phyloP scores from a whole-genome alignment of 495 filamentous ascomycete genomes.

The Entonaema liquescens region DNA sequence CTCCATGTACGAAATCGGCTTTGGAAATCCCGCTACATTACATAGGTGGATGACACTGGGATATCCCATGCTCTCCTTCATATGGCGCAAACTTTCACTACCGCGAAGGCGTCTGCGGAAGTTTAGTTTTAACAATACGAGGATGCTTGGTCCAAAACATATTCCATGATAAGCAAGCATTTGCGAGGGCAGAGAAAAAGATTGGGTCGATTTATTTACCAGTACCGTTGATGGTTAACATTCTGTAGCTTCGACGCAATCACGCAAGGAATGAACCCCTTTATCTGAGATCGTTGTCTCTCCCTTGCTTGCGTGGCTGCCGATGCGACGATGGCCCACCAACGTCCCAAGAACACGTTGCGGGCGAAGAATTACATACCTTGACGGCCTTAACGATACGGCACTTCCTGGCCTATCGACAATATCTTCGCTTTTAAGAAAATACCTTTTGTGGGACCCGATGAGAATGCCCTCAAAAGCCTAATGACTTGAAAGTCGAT shows the following conservation, averaged over 20 bases:
- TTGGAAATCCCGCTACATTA: background rate
- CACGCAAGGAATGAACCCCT: slow-evolving; percentile 37
- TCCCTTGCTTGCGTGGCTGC: slow-evolving; percentile 37
- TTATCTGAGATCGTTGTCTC: slow-evolving; percentile 34
- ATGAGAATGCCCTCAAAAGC: background rate
- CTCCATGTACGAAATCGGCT: slow-evolving; percentile 1
- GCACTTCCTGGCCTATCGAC: background rate
- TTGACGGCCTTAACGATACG: background rate
- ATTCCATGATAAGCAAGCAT: slow-evolving; percentile 1
- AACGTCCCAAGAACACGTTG: slow-evolving; percentile 26
- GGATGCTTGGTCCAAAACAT: background rate
- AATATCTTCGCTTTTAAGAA: background rate
- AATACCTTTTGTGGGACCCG: background rate
- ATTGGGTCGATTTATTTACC: slow-evolving; percentile 13
- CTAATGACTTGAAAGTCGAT: background rate
- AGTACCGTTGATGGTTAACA: background rate
- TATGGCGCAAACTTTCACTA: slow-evolving; percentile 8
- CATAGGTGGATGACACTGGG: background rate
- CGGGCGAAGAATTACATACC: background rate
- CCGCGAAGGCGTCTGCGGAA: too few relatives aligned
- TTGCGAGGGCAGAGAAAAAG: background rate
- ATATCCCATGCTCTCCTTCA: background rate
- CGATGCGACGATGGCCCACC: slow-evolving; percentile 36
- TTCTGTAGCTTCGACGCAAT: slow-evolving; percentile 13
- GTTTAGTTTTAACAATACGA: too few relatives aligned